A percentile compares a stretch with the other conserved stretches of the same genome.
phyloP scores from a whole-genome alignment of 768 basidiomycete species.

The Guyanaporus albipodus region DNA sequence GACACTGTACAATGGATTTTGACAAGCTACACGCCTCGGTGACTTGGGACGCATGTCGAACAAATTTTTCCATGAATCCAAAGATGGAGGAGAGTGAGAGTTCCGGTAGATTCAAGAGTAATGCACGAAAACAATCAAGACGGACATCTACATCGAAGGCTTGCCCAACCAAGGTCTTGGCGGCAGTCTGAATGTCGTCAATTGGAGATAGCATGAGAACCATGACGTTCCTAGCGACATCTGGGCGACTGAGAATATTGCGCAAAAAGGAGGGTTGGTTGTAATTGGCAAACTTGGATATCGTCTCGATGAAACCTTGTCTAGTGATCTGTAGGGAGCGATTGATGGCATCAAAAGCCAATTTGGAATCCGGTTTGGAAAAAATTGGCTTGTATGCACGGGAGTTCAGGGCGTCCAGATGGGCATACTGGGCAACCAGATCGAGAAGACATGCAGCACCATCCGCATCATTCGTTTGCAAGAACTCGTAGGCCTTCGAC shows the following conservation, averaged over 20 bases:
- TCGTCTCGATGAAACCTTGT: conserved; percentile 55
- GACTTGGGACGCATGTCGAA: conserved; percentile 52
- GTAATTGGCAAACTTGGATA: conserved; percentile 65
- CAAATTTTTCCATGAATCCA: conserved; percentile 64
- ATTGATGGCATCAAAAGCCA: conserved; percentile 57
- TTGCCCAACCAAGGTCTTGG: conserved; percentile 75
- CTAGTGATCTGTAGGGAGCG: conserved; percentile 52
- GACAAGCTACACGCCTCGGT: conserved; percentile 90
- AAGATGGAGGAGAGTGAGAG: conserved; percentile 68
- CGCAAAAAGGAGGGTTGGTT: conserved; percentile 49
- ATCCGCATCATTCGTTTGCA: conserved; percentile 55
- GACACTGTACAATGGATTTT: conserved; percentile 84
- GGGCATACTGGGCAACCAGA: conserved; percentile 55
- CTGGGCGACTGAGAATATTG: conserved; percentile 51
- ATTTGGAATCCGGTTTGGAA: conserved; percentile 28
- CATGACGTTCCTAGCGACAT: conserved; percentile 57
- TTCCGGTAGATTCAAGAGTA: conserved; percentile 65
- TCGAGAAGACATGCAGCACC: conserved; percentile 57
- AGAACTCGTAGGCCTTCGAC: conserved; percentile 56
- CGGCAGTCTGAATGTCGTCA: conserved; percentile 66
- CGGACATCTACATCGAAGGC: conserved; percentile 90
- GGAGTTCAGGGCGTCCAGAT: conserved; percentile 59
- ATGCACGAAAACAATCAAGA: conserved; percentile 77
- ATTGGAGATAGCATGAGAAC: conserved; percentile 79
- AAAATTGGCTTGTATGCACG: conserved; percentile 44